Evolutionary conservation across 257 asterid genomes (phyloP).

Genomic region (Salvia splendens): DNA sequence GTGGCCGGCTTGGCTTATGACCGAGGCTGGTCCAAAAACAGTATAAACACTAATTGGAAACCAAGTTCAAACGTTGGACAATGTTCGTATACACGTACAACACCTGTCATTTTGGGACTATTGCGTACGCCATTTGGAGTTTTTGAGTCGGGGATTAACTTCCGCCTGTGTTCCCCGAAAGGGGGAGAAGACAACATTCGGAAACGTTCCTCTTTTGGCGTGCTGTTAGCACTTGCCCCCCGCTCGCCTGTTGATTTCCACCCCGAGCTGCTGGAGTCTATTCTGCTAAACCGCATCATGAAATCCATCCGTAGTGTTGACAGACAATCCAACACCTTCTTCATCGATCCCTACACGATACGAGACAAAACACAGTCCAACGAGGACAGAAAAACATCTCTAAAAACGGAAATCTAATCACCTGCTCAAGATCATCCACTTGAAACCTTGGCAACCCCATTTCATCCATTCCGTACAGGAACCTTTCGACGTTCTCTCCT

Average conservation of each 20-base stretch:
- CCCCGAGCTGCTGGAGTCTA: constrained; percentile 38
- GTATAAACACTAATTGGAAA: not conserved
- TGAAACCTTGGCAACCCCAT: constrained; percentile 73
- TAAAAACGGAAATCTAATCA: constrained; percentile 8
- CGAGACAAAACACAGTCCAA: not conserved
- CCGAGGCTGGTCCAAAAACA: constrained; percentile 33
- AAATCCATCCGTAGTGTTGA: constrained; percentile 59
- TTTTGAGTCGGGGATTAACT: constrained; percentile 38
- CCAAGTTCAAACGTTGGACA: not conserved
- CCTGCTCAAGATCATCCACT: constrained; percentile 73
- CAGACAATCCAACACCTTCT: constrained; percentile 70
- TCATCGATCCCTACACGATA: constrained; percentile 76
- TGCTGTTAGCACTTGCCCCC: constrained; percentile 30
- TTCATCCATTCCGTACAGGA: constrained; percentile 66
- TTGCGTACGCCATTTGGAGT: constrained; percentile 42
- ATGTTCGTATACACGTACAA: not conserved
- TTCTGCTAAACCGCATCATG: constrained; percentile 41
- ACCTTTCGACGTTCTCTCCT: constrained; percentile 38
- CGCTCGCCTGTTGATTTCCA: constrained; percentile 51
- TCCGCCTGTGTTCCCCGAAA: constrained; percentile 53
- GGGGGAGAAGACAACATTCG: constrained; percentile 48
- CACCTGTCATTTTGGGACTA: constrained; percentile 61
- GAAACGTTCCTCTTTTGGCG: constrained; percentile 46
- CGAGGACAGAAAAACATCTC: not conserved
- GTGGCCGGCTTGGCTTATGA: constrained; percentile 53